Evolutionary conservation across 2,329 filamentous ascomycete genomes (phyloP).

Genomic region (Xylaria polymorpha): DNA sequence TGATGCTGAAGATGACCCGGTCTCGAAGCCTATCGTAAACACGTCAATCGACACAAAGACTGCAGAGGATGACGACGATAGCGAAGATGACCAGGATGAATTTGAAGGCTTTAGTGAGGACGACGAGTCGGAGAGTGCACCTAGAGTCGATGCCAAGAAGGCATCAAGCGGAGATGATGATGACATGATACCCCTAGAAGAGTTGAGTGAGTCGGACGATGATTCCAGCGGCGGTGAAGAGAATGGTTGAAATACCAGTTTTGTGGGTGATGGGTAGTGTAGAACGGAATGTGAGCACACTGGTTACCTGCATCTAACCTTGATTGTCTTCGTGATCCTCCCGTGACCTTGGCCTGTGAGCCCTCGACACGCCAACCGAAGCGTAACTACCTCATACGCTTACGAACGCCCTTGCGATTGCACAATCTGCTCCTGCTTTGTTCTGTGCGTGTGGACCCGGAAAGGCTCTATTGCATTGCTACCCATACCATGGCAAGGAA

Average conservation of each 20-base stretch:
- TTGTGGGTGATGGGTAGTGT: slow-evolving; percentile 37
- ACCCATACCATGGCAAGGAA: background rate
- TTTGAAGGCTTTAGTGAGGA: slow-evolving; percentile 50
- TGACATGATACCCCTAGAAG: slow-evolving; percentile 60
- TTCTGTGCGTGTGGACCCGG: background rate
- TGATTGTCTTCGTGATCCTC: background rate
- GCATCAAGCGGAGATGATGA: slow-evolving; percentile 51
- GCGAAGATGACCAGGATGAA: slow-evolving; percentile 56
- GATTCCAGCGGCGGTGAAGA: slow-evolving; percentile 51
- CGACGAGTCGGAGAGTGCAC: slow-evolving; percentile 51
- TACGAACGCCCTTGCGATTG: background rate
- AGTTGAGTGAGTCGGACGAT: slow-evolving; percentile 49
- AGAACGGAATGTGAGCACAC: slow-evolving; percentile 34
- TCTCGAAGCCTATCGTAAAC: slow-evolving; percentile 44
- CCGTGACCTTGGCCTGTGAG: background rate
- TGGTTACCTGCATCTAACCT: slow-evolving; percentile 26
- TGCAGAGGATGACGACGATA: slow-evolving; percentile 50
- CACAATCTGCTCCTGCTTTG: slow-evolving; percentile 13
- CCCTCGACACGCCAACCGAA: background rate
- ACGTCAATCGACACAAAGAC: slow-evolving; percentile 46
- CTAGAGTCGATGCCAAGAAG: slow-evolving; percentile 41
- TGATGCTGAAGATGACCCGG: slow-evolving; percentile 57
- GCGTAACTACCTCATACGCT: background rate
- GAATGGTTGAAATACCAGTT: slow-evolving; percentile 42
- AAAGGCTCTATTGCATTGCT: background rate